Evolutionary conservation across 257 asterid species (phyloP).

Genomic region (Scutellaria baicalensis): DNA sequence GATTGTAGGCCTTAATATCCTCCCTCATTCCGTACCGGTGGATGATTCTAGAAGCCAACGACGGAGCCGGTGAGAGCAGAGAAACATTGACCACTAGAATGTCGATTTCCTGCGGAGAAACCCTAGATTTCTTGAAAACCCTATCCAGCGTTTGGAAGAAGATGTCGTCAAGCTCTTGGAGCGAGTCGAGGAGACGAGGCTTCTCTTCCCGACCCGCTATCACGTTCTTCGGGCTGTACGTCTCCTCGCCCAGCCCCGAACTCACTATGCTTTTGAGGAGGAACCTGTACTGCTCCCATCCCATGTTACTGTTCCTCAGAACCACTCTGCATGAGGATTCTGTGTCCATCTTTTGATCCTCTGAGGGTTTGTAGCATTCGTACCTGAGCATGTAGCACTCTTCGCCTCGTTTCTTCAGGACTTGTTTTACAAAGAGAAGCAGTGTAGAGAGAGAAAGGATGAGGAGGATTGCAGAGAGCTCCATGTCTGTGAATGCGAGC

Average conservation of each 20-base stretch:
- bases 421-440: not conserved
- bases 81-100: slow-evolving; percentile 29
- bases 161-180: slow-evolving; percentile 18
- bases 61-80: slow-evolving; percentile 26
- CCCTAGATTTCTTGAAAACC: slow-evolving; percentile 12
- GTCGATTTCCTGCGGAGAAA: slow-evolving; percentile 21
- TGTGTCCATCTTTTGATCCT: not conserved
- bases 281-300: slow-evolving; percentile 22
- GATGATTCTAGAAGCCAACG: slow-evolving; percentile 28
- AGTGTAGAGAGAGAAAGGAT: not conserved
- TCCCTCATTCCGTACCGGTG: slow-evolving; percentile 25
- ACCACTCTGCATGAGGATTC: slow-evolving; percentile 15
- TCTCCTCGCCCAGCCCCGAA: slow-evolving; percentile 35
- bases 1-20: slow-evolving; percentile 26
- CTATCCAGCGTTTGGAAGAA: slow-evolving; percentile 20
- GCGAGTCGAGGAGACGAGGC: slow-evolving; percentile 1
- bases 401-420: not conserved
- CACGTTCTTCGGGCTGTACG: slow-evolving; percentile 17
- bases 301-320: slow-evolving; percentile 17
- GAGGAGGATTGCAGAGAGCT: not conserved
- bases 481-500: not conserved
- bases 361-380: slow-evolving; percentile 31
- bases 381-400: slow-evolving; percentile 26
- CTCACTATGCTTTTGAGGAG: slow-evolving; percentile 23
- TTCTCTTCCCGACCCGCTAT: not conserved